Evolutionary conservation across 805 yeast genomes (phyloP), one percentile per base, ranked within the genome.

Genomic region (Teunomyces gatunensis): DNA sequence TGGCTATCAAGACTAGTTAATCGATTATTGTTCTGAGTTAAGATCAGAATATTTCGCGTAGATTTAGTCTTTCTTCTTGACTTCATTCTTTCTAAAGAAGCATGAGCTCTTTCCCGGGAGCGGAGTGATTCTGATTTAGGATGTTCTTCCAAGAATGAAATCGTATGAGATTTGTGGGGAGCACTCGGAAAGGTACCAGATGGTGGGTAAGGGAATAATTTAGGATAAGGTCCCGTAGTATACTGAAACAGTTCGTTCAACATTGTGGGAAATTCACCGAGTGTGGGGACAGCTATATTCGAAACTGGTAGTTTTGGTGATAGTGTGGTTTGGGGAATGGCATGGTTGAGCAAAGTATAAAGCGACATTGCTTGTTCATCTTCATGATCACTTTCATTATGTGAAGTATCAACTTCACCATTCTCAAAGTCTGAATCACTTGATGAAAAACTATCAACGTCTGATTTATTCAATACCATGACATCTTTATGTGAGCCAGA

Each of bases 341-440:
- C 64, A 15, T 68, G 71, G 39, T 70, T 69, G 57, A 83, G 60
- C 0, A 84, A 78, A 0, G 85, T 77, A 56, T 83, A 83, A 18
- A 83, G 61, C 0, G 87, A 81, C 87, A 84, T 82, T 0, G 83
- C 84, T 10, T 81, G 79, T 54, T 84, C 88, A 60, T 84, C 87
- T 56, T 83, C 89, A 47, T 64, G 65, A 49, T 74, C 78, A 51
- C 73, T 68, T 39, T 69, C 77, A 15, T n/a, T 12, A 10, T 20
- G 39, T 11, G 17, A 5, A 4, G 23, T 5, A 3, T 49, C 47
- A 9, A 57, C 68, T 6, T 55, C 60, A 1, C 56, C 55, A 18
- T 52, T 59, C 6, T 49, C 52, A 2, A 39, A 13, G 3, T 34
- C 32, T 6, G 27, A 21, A 13, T 25, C 29, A 20, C 43, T 28